Evolutionary conservation across 371 early-diverging fungal species (phyloP).

Genomic region (Mycotypha africana): DNA sequence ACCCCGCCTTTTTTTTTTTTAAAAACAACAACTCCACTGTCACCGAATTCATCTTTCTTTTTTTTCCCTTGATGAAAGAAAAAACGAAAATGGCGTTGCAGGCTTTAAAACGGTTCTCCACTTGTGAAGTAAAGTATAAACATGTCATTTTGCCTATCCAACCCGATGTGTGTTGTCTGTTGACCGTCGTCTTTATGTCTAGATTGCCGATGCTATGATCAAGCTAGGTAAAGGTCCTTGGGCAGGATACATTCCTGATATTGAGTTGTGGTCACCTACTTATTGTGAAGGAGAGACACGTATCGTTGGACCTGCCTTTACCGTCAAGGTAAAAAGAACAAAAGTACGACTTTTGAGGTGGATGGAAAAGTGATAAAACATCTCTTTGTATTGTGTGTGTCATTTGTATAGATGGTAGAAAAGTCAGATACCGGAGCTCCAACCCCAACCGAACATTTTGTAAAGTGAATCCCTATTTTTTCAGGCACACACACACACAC

Average conservation of each 20-base stretch:
- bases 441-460: slow-evolving; percentile 47
- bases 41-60: no score
- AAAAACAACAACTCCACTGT: no score
- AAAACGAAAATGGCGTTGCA: slow-evolving; percentile 1
- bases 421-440: slow-evolving; percentile 42
- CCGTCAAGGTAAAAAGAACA: slow-evolving; percentile 51
- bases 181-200: slow-evolving; percentile 6
- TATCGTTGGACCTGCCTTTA: slow-evolving; percentile 74
- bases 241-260: slow-evolving; percentile 66
- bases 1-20: no score
- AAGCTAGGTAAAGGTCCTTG: slow-evolving; percentile 51
- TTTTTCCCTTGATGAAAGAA: not conserved
- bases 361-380: no score
- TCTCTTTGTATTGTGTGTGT: no score
- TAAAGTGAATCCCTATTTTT: slow-evolving; percentile 19
- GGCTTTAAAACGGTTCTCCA: slow-evolving; percentile 23
- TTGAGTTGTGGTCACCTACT: slow-evolving; percentile 61
- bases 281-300: slow-evolving; percentile 50
- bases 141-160: no score
- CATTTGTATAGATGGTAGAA: slow-evolving; percentile 41
- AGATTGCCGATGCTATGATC: slow-evolving; percentile 73
- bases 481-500: no score
- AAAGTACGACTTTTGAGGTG: not conserved
- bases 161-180: no score
- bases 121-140: slow-evolving; percentile 27